Base-by-base conservation (phyloP, 805 yeast species). In the Kodamaea hsintzibuensis region DNA sequence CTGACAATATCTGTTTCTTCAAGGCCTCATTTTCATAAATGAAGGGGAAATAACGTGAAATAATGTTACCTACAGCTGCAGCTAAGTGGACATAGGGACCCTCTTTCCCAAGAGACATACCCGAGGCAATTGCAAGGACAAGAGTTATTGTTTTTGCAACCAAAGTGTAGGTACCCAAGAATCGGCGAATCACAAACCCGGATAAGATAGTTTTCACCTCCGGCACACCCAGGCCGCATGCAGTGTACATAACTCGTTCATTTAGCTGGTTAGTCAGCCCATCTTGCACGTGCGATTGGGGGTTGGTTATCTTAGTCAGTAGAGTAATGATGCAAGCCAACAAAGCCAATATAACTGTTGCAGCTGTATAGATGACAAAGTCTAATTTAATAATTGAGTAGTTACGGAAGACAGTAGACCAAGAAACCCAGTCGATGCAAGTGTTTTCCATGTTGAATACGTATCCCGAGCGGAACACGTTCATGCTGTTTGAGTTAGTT, bases 11-110 rank as follows among this genome's bases (percentile, higher is more conserved):
- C 57, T 80, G 84, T 50, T 85, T 73, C 51, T 80, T 72, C 51
- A 80, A 72, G 22, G 80, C 65, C 42, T 82, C 85, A 58, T 82
- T 82, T 6, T 69, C 62, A 52, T 75, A 63, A 49, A 79, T 80
- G 59, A 72, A 74, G 0, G 75, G 69, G 58, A 81, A 81, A 38
- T 72, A 57, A 39, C 87, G 66, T 42, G 80, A 68, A n/a, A 75
- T 60, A 16, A 82, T 74, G 59, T 82, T 82, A 3, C 87, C 87
- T 18, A 81, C 82, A 57, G 83, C 79, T 1, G 85, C 72, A 0
- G 86, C 83, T 47, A 82, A 70, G 63, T 82, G 87, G 18, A 82
- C 87, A 60, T 76, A 82, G 0, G 87, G 87, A 2, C 87, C 87
- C 55, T 82, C 87, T 63, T 82, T 82, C 1, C 87, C 87, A 8